Evolutionary conservation across 2,329 filamentous ascomycete genomes (phyloP).

Genomic region (Basipetospora sp.): DNA sequence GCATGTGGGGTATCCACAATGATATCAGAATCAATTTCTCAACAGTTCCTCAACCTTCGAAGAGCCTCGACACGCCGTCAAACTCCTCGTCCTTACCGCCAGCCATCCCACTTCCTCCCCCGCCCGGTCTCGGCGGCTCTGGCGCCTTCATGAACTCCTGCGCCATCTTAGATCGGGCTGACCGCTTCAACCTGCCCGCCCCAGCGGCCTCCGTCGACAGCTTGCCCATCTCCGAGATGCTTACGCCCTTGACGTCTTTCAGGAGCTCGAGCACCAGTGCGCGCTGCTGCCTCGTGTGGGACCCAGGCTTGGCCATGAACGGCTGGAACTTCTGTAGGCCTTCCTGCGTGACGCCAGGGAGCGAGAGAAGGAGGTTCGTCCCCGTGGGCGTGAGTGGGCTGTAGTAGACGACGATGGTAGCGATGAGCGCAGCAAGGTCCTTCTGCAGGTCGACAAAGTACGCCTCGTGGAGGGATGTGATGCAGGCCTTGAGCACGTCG

Average conservation of each 20-base stretch:
- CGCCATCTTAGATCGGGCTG: constrained; percentile 43
- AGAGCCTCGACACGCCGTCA: constrained; percentile 41
- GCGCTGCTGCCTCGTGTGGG: constrained; percentile 61
- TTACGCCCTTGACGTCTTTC: constrained; percentile 74
- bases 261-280: constrained; percentile 71
- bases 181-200: constrained; percentile 27
- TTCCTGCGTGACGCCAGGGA: constrained; percentile 59
- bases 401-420: constrained; percentile 68
- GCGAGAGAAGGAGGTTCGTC: constrained; percentile 56
- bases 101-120: constrained; percentile 15
- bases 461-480: constrained; percentile 80
- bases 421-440: constrained; percentile 77
- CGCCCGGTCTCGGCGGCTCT: constrained; percentile 16
- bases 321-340: constrained; percentile 52
- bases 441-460: constrained; percentile 96
- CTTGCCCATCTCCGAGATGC: constrained; percentile 85
- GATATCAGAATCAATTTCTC: too few species aligned
- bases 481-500: constrained; percentile 77
- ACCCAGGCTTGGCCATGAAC: constrained; percentile 41
- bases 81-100: constrained; percentile 32
- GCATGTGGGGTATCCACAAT: too few species aligned
- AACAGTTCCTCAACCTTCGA: constrained; percentile 21
- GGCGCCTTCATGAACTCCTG: constrained; percentile 50
- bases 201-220: constrained; percentile 38
- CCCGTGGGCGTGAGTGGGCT: constrained; percentile 55